These are phyloP conservation scores for Sporothrix pseudoabietina DNA, from an alignment of 2,329 filamentous ascomycete species.

Conservation along the genomic window DNA sequence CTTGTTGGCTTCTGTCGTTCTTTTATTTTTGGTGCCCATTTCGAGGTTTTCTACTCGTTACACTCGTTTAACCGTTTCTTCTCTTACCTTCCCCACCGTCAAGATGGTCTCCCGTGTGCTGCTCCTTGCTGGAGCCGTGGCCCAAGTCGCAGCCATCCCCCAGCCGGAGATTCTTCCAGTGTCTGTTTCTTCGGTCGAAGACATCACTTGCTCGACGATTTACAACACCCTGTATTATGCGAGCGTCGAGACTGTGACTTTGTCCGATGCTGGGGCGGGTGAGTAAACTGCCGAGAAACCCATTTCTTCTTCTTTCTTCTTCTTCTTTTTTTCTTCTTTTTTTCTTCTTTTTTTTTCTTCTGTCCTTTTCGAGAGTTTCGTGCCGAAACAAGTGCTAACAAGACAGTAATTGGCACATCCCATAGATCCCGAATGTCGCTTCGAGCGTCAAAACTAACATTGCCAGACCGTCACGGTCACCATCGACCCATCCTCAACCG, in stretches of 20 bases:
- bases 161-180: neutral
- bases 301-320: no score
- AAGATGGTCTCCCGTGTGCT: neutral
- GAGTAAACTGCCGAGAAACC: neutral
- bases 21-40: neutral
- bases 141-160: neutral
- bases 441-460: neutral
- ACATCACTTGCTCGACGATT: neutral
- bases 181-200: neutral
- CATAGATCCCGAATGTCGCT: neutral
- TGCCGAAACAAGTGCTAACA: neutral
- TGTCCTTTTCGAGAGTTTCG: no score
- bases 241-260: neutral
- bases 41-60: neutral
- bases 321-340: no score
- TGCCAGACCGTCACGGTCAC: neutral
- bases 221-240: neutral
- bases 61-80: neutral
- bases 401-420: neutral
- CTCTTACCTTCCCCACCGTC: neutral
- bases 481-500: neutral
- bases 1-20: neutral
- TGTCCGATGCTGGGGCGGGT: neutral
- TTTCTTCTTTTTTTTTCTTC: no score
- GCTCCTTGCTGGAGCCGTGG: neutral